A percentile compares a stretch with the other conserved stretches of the same genome.
phyloP scores from a whole-genome alignment of 805 yeast genomes.

The Candida maris region DNA sequence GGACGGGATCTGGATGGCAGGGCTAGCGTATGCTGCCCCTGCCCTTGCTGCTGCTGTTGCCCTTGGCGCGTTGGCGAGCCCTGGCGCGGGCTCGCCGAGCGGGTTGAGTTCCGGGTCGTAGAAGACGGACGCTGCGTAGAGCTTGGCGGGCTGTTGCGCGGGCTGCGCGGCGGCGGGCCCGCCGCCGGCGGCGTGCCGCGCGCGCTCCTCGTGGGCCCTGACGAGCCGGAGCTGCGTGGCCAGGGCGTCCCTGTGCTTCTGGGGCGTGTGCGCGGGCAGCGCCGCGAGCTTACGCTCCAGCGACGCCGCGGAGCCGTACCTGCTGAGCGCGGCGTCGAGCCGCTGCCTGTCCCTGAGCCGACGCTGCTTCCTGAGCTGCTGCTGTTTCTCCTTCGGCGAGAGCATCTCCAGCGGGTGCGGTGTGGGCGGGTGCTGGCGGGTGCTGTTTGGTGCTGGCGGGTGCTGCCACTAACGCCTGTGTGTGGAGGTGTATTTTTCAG shows the following conservation, averaged over 20 bases:
- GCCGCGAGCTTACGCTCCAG: conserved; percentile 11
- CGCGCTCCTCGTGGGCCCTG: conserved; percentile 13
- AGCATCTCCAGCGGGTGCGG: no score
- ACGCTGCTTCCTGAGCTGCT: conserved; percentile 1
- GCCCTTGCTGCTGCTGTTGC: conserved; percentile 22
- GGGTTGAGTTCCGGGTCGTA: conserved; percentile 69
- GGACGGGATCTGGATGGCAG: conserved; percentile 2
- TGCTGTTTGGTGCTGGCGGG: no score
- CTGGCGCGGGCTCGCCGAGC: conserved; percentile 49
- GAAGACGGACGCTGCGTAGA: conserved; percentile 51
- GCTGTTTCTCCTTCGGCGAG: not conserved
- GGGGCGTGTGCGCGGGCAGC: conserved; percentile 10
- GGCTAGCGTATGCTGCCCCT: not conserved
- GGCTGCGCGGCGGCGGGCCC: conserved; percentile 2
- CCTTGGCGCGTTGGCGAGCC: conserved; percentile 27
- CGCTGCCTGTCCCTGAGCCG: conserved; percentile 7
- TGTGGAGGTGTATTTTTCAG: no score
- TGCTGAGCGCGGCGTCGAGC: conserved; percentile 5
- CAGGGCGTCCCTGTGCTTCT: conserved; percentile 15
- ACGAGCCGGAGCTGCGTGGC: conserved; percentile 13
- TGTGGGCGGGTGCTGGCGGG: no score
- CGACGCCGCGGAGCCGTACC: conserved; percentile 7
- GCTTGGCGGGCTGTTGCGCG: conserved; percentile 22
- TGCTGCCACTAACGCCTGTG: no score
- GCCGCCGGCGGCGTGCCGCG: not conserved